Evolutionary conservation across 352 stramenopile species (phyloP).

Genomic region (Blastocystis sp.): DNA sequence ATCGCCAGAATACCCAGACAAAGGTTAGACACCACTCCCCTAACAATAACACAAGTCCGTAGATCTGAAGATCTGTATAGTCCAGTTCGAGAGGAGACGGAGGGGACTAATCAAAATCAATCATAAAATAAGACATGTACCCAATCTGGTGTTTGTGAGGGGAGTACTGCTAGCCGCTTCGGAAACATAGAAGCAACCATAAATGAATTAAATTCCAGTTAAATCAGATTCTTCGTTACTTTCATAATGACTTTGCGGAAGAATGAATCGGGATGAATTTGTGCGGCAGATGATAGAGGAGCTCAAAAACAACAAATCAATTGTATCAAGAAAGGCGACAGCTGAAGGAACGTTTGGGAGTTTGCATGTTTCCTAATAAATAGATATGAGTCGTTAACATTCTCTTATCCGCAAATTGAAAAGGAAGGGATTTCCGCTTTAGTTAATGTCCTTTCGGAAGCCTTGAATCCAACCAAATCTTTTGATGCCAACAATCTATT

Average conservation of each 20-base stretch:
- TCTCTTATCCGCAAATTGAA: background rate
- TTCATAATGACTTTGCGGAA: background rate
- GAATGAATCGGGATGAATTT: slow-evolving; percentile 37
- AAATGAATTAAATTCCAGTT: background rate
- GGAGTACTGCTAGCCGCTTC: slow-evolving; percentile 31
- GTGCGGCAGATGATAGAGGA: background rate
- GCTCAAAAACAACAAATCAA: background rate
- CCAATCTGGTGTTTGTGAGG: slow-evolving; percentile 42
- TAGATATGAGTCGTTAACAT: slow-evolving; percentile 32
- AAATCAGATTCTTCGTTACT: background rate
- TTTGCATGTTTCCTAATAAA: background rate
- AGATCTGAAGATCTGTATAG: slow-evolving; percentile 5
- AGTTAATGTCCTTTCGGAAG: background rate
- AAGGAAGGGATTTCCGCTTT: background rate
- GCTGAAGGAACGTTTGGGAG: background rate
- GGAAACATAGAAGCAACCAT: background rate
- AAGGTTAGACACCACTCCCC: slow-evolving; percentile 42
- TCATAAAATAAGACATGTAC: background rate
- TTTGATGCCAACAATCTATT: background rate
- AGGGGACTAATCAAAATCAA: background rate
- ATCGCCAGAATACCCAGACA: background rate
- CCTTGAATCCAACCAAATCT: background rate
- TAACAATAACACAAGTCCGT: slow-evolving; percentile 20
- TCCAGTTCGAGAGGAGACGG: background rate
- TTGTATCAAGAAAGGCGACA: background rate